Evolutionary conservation across 2,329 filamentous ascomycete species (phyloP).

Genomic region (Fusarium sp.): DNA sequence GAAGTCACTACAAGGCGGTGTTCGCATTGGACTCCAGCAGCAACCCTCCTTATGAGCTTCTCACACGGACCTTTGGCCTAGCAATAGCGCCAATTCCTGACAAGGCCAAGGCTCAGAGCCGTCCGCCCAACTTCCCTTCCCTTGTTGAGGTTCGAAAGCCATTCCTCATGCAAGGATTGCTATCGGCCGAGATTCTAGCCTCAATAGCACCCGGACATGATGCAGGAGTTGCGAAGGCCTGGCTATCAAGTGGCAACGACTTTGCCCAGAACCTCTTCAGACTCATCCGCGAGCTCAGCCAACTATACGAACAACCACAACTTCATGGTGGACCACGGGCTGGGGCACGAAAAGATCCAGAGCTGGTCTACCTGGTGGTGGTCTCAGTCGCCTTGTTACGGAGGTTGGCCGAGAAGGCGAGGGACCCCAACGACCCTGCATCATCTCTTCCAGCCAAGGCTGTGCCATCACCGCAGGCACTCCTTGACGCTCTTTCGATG

Average conservation of each 20-base stretch:
- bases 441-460: conserved; percentile 68
- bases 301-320: conserved; percentile 65
- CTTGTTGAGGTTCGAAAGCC: conserved; percentile 87
- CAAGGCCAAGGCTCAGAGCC: conserved; percentile 60
- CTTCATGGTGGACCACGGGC: conserved; percentile 48
- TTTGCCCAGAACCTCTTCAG: conserved; percentile 84
- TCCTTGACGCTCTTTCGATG: conserved; percentile 75
- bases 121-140: conserved; percentile 69
- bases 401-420: conserved; percentile 74
- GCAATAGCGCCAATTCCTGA: conserved; percentile 88
- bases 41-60: conserved; percentile 76
- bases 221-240: conserved; percentile 76
- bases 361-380: conserved; percentile 72
- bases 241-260: conserved; percentile 85
- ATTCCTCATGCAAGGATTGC: conserved; percentile 88
- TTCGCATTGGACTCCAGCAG: conserved; percentile 78
- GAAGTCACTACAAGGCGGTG: conserved; percentile 83
- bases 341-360: conserved; percentile 57
- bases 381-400: conserved; percentile 76
- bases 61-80: conserved; percentile 88
- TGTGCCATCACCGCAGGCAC: conserved; percentile 72
- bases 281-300: conserved; percentile 78
- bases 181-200: conserved; percentile 89
- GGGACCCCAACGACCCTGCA: conserved; percentile 62
- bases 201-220: conserved; percentile 79